These are phyloP conservation scores for Thraustochytrium sp. DNA, from an alignment of 352 stramenopile species.

Conservation along the genomic window DNA sequence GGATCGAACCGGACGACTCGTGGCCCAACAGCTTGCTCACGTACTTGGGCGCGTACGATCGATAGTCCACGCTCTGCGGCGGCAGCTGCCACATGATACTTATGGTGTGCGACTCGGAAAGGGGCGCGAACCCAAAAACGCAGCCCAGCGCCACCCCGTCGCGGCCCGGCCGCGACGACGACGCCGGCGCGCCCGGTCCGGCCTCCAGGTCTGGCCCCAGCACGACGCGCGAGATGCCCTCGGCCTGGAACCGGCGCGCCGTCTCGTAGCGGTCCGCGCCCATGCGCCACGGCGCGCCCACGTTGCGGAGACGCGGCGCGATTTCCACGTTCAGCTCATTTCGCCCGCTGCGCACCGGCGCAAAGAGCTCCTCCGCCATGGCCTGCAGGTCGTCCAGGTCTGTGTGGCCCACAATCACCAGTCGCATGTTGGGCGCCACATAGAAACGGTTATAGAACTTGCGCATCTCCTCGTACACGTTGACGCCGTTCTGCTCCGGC, in stretches of 20 bases:
- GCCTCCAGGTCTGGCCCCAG: conserved; percentile 9
- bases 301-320: neutral
- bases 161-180: neutral
- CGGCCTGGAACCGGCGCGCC: neutral
- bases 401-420: conserved; percentile 69
- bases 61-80: conserved; percentile 10
- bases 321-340: neutral
- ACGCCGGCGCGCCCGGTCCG: neutral
- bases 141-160: conserved; percentile 22
- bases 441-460: conserved; percentile 67
- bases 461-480: conserved; percentile 62
- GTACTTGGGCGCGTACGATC: neutral
- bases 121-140: conserved; percentile 25
- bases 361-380: conserved; percentile 63
- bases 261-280: neutral
- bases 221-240: neutral
- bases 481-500: conserved; percentile 53
- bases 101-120: neutral
- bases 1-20: conserved; percentile 21
- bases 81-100: conserved; percentile 30
- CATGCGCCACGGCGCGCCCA: conserved; percentile 34
- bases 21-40: conserved; percentile 19
- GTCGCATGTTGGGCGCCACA: conserved; percentile 72
- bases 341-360: conserved; percentile 49
- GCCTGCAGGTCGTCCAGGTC: conserved; percentile 63